Percentiles rank a stretch among this genome's conserved stretches.
These are phyloP conservation scores for Zymoseptoria passerinii DNA, from an alignment of 2,329 filamentous ascomycete genomes.

Conservation along the genomic window DNA sequence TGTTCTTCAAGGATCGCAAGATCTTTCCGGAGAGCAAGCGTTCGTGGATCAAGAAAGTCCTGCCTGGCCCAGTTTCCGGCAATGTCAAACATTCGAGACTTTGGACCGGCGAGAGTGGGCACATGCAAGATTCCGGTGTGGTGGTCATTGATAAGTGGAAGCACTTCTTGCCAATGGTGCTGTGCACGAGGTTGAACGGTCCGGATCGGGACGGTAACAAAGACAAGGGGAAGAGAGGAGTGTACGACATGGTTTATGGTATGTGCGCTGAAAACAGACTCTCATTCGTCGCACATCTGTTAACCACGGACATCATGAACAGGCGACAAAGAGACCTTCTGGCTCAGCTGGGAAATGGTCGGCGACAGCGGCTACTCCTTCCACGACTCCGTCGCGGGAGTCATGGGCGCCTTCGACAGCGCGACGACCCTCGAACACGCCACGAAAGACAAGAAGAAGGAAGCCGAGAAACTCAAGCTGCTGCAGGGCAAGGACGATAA, in stretches of 20 bases:
- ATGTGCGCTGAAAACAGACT: neutral
- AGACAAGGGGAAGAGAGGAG: constrained; percentile 32
- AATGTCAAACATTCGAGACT: constrained; percentile 31
- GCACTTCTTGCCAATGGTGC: constrained; percentile 38
- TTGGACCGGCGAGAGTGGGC: constrained; percentile 33
- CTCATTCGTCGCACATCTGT: constrained; percentile 2
- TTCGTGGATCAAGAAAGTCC: constrained; percentile 35
- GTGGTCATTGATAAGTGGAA: constrained; percentile 41
- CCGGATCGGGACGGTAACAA: constrained; percentile 38
- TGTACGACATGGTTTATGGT: constrained; percentile 42
- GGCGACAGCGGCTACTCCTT: constrained; percentile 38
- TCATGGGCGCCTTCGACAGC: constrained; percentile 27
- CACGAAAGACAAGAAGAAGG: neutral
- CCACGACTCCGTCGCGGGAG: constrained; percentile 34
- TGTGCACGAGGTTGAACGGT: constrained; percentile 36
- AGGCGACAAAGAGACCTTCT: constrained; percentile 46
- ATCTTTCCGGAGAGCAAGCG: constrained; percentile 34
- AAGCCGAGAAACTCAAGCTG: neutral
- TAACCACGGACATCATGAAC: constrained; percentile 18
- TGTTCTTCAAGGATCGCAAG: constrained; percentile 42
- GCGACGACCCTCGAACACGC: neutral
- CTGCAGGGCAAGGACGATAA: neutral
- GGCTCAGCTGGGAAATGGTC: constrained; percentile 42
- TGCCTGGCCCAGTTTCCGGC: constrained; percentile 37
- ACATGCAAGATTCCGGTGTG: constrained; percentile 41